Percentiles rank a stretch among this genome's conserved stretches.
Evolutionary conservation across 306 rosid genomes (phyloP).

Genomic region (Oxytropis ochrocephala): DNA sequence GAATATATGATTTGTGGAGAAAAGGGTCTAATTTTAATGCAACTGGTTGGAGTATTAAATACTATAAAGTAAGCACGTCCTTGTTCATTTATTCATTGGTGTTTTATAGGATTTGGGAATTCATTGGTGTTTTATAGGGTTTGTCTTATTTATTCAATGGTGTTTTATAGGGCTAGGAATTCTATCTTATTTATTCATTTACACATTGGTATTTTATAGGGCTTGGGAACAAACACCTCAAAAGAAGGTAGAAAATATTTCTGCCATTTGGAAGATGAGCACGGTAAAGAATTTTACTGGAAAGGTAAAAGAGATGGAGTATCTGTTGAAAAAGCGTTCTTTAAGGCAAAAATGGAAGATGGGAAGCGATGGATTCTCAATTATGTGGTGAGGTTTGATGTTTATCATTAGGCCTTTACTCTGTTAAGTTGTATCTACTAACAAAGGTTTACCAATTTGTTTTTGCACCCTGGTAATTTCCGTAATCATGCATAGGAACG

Average conservation of each 20-base stretch:
- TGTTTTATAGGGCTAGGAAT: too few species aligned
- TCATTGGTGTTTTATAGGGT: too few species aligned
- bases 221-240: constrained; percentile 92
- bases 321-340: too few species aligned
- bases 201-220: constrained; percentile 38
- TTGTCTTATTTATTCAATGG: too few species aligned
- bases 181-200: constrained; percentile 5
- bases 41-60: constrained; percentile 77
- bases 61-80: constrained; percentile 99
- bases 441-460: background rate
- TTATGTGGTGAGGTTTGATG: constrained; percentile 74
- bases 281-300: too few species aligned
- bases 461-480: constrained; percentile 73
- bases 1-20: constrained; percentile 77
- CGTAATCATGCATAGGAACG: constrained; percentile 58
- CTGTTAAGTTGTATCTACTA: background rate
- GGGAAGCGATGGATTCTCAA: constrained; percentile 86
- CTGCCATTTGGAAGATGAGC: constrained; percentile 63
- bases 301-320: constrained; percentile 77
- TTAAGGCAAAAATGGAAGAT: constrained; percentile 89
- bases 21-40: constrained; percentile 69
- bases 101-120: too few species aligned
- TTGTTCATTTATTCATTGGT: constrained; percentile 17
- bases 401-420: background rate
- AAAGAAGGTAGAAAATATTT: constrained; percentile 92